These are phyloP conservation scores for Gloeostereum incarnatum DNA, from an alignment of 768 basidiomycete species.

Conservation along the genomic window DNA sequence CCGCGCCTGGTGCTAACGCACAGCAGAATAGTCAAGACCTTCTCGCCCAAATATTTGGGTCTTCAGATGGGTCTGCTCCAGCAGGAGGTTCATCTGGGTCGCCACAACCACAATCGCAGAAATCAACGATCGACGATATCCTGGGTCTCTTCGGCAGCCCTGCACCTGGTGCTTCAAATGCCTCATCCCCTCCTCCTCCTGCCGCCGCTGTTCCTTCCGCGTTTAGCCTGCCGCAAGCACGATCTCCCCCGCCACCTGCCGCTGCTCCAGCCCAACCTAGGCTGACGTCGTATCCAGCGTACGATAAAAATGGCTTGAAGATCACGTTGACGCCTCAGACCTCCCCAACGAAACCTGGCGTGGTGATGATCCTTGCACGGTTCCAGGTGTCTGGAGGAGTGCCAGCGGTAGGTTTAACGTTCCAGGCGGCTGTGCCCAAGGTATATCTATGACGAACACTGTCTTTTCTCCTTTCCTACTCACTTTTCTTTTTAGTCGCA, in stretches of 20 bases:
- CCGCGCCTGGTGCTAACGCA: conserved; percentile 25
- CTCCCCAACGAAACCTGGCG: conserved; percentile 70
- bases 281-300: conserved; percentile 72
- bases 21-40: conserved; percentile 76
- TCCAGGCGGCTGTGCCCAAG: conserved; percentile 97
- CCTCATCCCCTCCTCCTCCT: conserved; percentile 16
- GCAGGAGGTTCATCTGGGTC: conserved; percentile 22
- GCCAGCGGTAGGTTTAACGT: conserved; percentile 60
- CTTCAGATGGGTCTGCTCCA: conserved; percentile 27
- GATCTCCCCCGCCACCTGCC: conserved; percentile 23
- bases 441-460: conserved; percentile 25
- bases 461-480: background rate
- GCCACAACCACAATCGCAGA: conserved; percentile 35
- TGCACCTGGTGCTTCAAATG: conserved; percentile 21
- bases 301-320: conserved; percentile 85
- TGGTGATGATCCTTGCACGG: conserved; percentile 83
- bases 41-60: conserved; percentile 88
- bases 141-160: conserved; percentile 75
- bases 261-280: conserved; percentile 35
- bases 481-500: conserved; percentile 58
- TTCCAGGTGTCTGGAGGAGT: conserved; percentile 63
- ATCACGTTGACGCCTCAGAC: conserved; percentile 88
- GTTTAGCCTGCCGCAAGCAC: conserved; percentile 26
- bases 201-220: conserved; percentile 19
- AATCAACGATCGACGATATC: conserved; percentile 78